Base-by-base conservation (phyloP, 768 basidiomycete genomes). In the Dentipellis sp. region DNA sequence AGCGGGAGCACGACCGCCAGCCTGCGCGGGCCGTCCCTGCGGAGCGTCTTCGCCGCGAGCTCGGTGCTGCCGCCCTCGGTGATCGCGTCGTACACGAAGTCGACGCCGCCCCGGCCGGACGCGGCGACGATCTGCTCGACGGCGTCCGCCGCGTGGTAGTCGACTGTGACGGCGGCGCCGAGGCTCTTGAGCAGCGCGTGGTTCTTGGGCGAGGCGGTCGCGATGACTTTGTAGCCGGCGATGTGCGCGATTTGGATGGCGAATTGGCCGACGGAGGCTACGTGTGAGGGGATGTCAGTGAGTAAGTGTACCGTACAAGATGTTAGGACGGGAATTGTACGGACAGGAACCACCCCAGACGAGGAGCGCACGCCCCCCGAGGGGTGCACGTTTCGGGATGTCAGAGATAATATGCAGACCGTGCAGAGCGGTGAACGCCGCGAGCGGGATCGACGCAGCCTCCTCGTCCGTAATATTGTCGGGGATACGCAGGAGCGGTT, bases 101-200 rank as follows among this genome's bases (percentile, higher is more conserved):
- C 46, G 69, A 65, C 36, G 65, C 19, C 4, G 56, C 64, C 49
- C 50, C 62, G 55, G 11, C 57, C 56, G 1, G 67, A 60, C 8
- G 57, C 57, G 3, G 53, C 51, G 47, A 65, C 60, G 59, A 71
- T 66, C 35, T 68, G 65, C 38, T 48, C 40, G 16, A 66, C 60
- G 11, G 62, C 62, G 17, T 55, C 58, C 22, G 65, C 62, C 19
- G 67, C 68, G 37, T 58, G 50, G 50, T 68, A 65, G 55, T 72
- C 69, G 45, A 73, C 66, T 3, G 67, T 65, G 8, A 63, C 66
- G 21, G 69, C 66, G 0, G 74, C 76, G 3, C 76, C 76, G 4
- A 69, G 59, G 1, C 63, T 55, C 46, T 65, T 67, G 40, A 76
- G 54, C n/a, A 69, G 63, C 0, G 60, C 67, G 19, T 66, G 66